Evolutionary conservation across 371 early-diverging fungal species (phyloP).

Genomic region (Mortierella polycephala): DNA sequence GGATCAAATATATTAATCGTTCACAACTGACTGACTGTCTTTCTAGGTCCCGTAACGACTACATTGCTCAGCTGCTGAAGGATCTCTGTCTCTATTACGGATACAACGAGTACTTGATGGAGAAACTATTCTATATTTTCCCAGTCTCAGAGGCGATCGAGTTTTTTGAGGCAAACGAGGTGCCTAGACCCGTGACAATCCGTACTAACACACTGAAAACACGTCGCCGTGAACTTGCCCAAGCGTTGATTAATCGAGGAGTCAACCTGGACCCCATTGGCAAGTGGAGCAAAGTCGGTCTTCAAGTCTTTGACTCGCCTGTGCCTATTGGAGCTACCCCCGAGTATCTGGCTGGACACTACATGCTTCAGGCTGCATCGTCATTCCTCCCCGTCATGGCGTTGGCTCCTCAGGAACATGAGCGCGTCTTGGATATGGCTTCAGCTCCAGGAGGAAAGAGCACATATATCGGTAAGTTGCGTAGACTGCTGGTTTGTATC

Average conservation of each 20-base stretch:
- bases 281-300: slow-evolving; percentile 93
- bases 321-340: slow-evolving; percentile 98
- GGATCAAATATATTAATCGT: neutral
- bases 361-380: slow-evolving; percentile 98
- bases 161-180: slow-evolving; percentile 99
- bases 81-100: slow-evolving; percentile 94
- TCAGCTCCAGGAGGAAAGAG: slow-evolving; percentile 99
- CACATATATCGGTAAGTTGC: slow-evolving; percentile 80
- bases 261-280: slow-evolving; percentile 98
- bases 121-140: slow-evolving; percentile 93
- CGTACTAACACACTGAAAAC: slow-evolving; percentile 98
- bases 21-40: neutral
- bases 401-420: slow-evolving; percentile 93
- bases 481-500: neutral
- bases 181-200: slow-evolving; percentile 96
- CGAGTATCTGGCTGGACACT: slow-evolving; percentile 99
- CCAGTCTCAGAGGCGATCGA: slow-evolving; percentile 92
- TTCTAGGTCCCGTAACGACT: slow-evolving; percentile 79
- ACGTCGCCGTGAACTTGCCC: slow-evolving; percentile 94
- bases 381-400: slow-evolving; percentile 99
- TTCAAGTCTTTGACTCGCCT: slow-evolving; percentile 91
- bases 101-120: slow-evolving; percentile 94
- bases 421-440: slow-evolving; percentile 98
- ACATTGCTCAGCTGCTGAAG: slow-evolving; percentile 85
- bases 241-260: slow-evolving; percentile 95